Base-by-base conservation (phyloP, 345 rosid species). In the Streptanthus diversifolius region DNA sequence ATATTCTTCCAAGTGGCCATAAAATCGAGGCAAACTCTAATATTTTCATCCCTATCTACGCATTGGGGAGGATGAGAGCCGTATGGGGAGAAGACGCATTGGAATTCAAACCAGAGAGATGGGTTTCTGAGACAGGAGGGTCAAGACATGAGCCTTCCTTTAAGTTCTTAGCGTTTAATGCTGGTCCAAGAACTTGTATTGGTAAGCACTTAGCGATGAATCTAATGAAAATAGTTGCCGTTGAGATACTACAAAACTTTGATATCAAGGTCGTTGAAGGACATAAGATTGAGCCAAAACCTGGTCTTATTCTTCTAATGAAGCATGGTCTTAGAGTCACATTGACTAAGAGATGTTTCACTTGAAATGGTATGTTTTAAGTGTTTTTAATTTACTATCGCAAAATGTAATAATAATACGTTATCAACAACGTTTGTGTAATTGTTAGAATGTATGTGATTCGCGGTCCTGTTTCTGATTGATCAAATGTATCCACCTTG, bases 1-100 rank as follows among this genome's bases (percentile, higher is more conserved):
- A 80, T 60, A 71, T 63, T 2, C 80, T 80, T 22, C 77, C 83
- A 9, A 80, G 78, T 17, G 77, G 80, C 2, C 80, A 76, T n/a
- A 25, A 40, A 33, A 36, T 80, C n/a, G 36, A 67, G 1, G 25
- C 52, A 25, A 63, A 39, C 37, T 3, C 39, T 15, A 71, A 15
- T 2, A 30, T 80, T 5, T 3, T 80, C 10, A 63, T 79, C 5
- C 19, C n/a, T 5, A 5, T 40, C 2, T 40, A 67, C 4, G 81
- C 77, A 6, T 52, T 78, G 74, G 81, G 81, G 13, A 72, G 81
- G 52, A 78, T 78, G 81, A 45, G 7, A 55, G 30, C 55, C 4
- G 40, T 69, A 0, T 69, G 73, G 65, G 73, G 74, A 43, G 36
- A 70, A 19, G 81, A 78, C 9, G 75, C 78, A 6, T 3, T 21